Evolutionary conservation across 1,284 basidiomycete genomes (phyloP), one percentile per base, ranked within the genome.

Genomic region (Leccinum subfulvum): DNA sequence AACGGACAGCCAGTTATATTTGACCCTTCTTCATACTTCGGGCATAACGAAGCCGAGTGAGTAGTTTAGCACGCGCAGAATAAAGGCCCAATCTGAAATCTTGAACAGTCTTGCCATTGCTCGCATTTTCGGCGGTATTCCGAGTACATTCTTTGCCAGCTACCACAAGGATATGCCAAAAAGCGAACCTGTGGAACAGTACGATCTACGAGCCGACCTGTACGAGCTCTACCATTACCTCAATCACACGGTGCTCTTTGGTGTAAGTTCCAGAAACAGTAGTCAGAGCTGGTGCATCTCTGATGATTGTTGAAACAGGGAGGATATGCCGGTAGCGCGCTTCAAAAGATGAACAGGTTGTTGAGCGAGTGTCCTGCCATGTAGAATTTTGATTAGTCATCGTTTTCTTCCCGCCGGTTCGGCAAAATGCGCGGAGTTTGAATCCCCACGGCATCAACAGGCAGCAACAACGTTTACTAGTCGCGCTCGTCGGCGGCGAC

Each of bases 171-270:
- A 88, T 62, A 79, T 84, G 51, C 91, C 91, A 0, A 89, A 87
- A 70, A 82, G 85, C 0, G 81, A 90, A 58, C 93, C 93, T 3
- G 79, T 78, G 2, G 81, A 83, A 4, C 82, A 94, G 69, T 92
- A 94, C 69, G 81, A 83, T 26, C 77, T 90, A 57, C 83, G 94
- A 26, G 81, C 80, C 41, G 84, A 89, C 62, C 77, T 95, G 30
- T 95, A 95, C 70, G 88, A 94, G 75, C 77, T 95, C 49, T 96
- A 92, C 68, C 94, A 96, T 75, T 93, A 95, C 72, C 78, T 95
- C 65, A 96, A 95, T 68, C 91, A 92, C 69, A 89, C 90, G 0
- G 78, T 90, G 8, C 70, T 92, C 5, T 92, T 92, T 66, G 87
- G 88, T 62, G 90, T 90, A 68, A 75, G 85, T 78, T 23, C 47